A percentile compares a stretch with the other conserved stretches of the same genome.
These are phyloP conservation scores for Xylaria nigripes DNA, from an alignment of 495 filamentous ascomycete genomes.

Conservation along the genomic window DNA sequence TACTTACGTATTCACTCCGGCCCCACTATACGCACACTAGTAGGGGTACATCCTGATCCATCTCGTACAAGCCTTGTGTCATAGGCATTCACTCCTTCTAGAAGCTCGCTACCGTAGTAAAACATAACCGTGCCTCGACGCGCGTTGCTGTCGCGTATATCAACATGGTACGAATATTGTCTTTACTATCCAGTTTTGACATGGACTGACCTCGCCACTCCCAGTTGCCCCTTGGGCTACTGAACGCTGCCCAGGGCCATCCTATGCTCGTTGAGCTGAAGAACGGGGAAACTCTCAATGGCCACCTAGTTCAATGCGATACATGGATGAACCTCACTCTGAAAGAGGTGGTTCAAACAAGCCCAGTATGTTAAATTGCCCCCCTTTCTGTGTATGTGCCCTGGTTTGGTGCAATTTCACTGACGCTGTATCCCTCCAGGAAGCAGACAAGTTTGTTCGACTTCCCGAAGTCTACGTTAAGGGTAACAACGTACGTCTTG, in stretches of 20 bases:
- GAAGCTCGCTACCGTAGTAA: neutral
- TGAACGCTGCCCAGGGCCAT: conserved; percentile 93
- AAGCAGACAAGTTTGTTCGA: conserved; percentile 87
- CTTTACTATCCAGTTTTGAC: neutral
- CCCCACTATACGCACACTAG: neutral
- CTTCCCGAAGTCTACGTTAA: conserved; percentile 91
- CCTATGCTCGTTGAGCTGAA: conserved; percentile 99
- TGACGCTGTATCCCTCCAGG: conserved; percentile 33
- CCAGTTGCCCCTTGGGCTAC: conserved; percentile 83
- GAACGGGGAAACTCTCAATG: conserved; percentile 95
- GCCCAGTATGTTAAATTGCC: conserved; percentile 43
- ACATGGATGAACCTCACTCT: conserved; percentile 99
- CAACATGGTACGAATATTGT: conserved; percentile 8
- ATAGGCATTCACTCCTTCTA: conserved; percentile 2
- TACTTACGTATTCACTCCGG: conserved; percentile 2
- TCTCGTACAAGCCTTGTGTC: neutral
- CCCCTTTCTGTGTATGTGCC: neutral
- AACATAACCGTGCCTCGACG: conserved; percentile 2
- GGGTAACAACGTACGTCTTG: conserved; percentile 75
- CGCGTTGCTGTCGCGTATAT: conserved; percentile 1
- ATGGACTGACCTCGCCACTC: conserved; percentile 12
- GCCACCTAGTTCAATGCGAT: conserved; percentile 90
- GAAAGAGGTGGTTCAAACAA: conserved; percentile 96
- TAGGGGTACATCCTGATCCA: neutral
- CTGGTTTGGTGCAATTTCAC: neutral